Base-by-base conservation (phyloP, 2,329 filamentous ascomycete species). In the Scortechinia acanthostroma region DNA sequence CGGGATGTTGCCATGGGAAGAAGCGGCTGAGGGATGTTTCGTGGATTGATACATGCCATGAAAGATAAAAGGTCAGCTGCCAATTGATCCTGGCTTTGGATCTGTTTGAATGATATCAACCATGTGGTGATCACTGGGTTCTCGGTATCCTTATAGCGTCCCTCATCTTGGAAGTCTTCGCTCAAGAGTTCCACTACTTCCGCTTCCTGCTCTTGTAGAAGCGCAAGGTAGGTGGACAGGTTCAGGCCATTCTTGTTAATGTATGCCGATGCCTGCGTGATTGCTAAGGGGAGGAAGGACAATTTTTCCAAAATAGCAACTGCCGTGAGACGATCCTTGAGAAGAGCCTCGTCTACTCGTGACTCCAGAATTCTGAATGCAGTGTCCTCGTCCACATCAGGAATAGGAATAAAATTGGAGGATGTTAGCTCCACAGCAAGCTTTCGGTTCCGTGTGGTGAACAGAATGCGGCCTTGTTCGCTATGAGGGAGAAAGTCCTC, bases 21-120 rank as follows among this genome's bases (percentile, higher is more conserved):
- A 37, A 68, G 50, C 0, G 58, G 61, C 21, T 47, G 46, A 2
- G 58, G 58, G 46, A 67, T 62, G 33, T 56, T 50, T 21, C 51
- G 53, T 16, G 53, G 48, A 35, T 56, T 42, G 20, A 62, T 50
- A 46, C 58, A 64, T 10, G 58, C 53, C 52, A 65, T 61, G 13
- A 60, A 59, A 10, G 51, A 61, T 19, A 67, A 51, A 43, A 60
- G 60, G 15, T 62, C 53, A 2, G 52, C 53, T 4, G 64, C 64
- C n/a, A 62, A 44, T 16, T 45, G 35, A 47, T 66, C 48, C 14
- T 51, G 23, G 17, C 46, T 37, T 35, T 49, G 53, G 20, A 66
- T 64, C 30, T 61, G 53, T 6, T 58, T 46, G 42, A 66, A 65
- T 6, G 60, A 64, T 21, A 66, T 57, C 3, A 59, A 50, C 61